phyloP scores from a whole-genome alignment of 352 stramenopile genomes.

The Elongisporangium undulatum region DNA sequence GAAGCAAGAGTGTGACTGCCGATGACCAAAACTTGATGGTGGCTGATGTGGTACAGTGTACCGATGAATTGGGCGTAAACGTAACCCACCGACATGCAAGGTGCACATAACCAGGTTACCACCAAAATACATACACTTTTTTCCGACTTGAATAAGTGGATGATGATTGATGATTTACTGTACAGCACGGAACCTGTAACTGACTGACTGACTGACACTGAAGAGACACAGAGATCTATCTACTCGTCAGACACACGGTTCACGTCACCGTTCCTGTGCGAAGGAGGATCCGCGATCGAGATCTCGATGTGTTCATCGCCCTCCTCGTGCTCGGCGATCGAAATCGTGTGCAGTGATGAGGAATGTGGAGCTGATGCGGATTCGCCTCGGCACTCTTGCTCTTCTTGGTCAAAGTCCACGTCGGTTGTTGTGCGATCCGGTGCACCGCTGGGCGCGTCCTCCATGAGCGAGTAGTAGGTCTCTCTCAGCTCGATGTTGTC shows the following conservation, averaged over 20 bases:
- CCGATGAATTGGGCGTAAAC: background rate
- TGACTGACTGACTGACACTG: background rate
- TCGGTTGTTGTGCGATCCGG: background rate
- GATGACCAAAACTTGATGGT: background rate
- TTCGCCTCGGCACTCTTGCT: background rate
- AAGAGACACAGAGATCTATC: background rate
- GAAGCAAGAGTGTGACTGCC: too few relatives aligned
- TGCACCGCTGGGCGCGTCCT: constrained; percentile 4
- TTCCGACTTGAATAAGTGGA: too few relatives aligned
- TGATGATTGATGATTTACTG: background rate
- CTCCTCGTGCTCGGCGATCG: background rate
- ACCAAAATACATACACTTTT: background rate
- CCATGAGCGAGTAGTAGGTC: constrained; percentile 26
- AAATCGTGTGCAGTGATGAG: background rate
- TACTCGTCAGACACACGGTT: background rate
- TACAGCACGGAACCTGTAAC: background rate
- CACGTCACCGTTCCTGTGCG: background rate
- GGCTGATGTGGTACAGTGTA: background rate
- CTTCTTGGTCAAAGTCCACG: background rate
- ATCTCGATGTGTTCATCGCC: background rate
- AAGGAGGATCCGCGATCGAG: background rate
- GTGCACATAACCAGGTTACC: background rate
- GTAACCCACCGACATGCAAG: background rate
- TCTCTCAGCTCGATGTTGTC: constrained; percentile 29
- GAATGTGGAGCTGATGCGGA: background rate